Base-by-base conservation (phyloP, 164 flowering plant species). In the Piper betle region DNA sequence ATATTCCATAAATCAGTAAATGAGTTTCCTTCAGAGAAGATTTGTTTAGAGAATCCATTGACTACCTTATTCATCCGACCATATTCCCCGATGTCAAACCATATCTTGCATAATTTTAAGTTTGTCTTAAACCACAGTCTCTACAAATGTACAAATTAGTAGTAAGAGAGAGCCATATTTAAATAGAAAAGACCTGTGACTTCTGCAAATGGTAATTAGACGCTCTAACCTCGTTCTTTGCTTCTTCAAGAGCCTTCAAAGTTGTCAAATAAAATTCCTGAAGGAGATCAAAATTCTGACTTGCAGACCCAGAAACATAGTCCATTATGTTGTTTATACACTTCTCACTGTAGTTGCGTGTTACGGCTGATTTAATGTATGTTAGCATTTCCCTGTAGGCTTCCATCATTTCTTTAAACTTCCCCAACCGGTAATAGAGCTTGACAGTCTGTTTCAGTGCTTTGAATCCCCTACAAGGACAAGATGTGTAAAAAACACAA, bases 41-140 rank as follows among this genome's bases (percentile, higher is more conserved):
- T 25, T 25, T 38, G 38, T 17, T 6, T 13, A 9, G 39, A n/a
- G 16, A 25, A 25, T 4, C 0, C 58, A 18, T 25, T 7, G 16
- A 55, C 16, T 79, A 94, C 97, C 99, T 94, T 91, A 72, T 74
- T 94, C 99, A 94, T 94, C 63, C 97, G 78, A 59, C 97, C 96
- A 73, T 94, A 94, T 77, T 94, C 99, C 63, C 96, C 96, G 83
- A 91, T 85, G 73, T 94, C 97, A 72, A 88, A 92, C 93, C 93
- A 92, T 60, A 92, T 92, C 74, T 92, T 92, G 79, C 98, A 92
- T 42, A 92, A 87, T 80, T 92, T 92, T 41, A 94, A 84, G 81
- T 94, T 94, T 61, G 97, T 91, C 77, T 94, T 94, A 66, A 94
- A 94, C 99, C 99, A 94, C n/a, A 94, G 77, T 64, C 99, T 87